Evolutionary conservation across 1,139 yeast genomes (phyloP).

Genomic region (Trichomonascaceae sp.): DNA sequence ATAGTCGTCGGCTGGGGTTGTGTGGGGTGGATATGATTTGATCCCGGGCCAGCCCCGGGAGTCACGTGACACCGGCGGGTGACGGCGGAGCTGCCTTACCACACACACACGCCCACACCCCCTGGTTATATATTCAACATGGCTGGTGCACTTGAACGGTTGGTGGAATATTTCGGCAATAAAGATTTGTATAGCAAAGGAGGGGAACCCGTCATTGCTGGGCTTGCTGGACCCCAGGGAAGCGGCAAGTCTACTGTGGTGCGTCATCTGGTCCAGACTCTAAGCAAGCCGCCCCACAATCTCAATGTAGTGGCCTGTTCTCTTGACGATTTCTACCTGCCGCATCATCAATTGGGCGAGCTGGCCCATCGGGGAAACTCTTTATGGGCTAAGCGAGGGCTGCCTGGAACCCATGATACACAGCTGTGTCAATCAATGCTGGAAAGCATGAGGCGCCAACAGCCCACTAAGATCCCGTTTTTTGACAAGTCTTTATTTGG

Average conservation of each 20-base stretch:
- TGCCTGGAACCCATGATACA: conserved; percentile 91
- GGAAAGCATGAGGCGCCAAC: conserved; percentile 14
- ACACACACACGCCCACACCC: too few species aligned
- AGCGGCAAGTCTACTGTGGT: conserved; percentile 76
- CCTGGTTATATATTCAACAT: too few species aligned
- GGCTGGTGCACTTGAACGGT: too few species aligned
- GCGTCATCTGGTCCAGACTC: conserved; percentile 28
- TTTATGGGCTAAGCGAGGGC: conserved; percentile 65
- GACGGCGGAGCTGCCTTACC: too few species aligned
- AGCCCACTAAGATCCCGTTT: conserved; percentile 38
- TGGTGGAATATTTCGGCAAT: too few species aligned
- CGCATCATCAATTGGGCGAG: conserved; percentile 42
- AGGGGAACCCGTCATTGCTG: too few species aligned
- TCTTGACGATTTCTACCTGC: conserved; percentile 76
- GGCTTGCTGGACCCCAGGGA: conserved; percentile 85
- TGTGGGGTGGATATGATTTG: neutral
- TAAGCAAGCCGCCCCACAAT: conserved; percentile 35
- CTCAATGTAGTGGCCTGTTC: conserved; percentile 46
- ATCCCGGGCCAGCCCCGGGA: too few species aligned
- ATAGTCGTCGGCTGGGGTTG: too few species aligned
- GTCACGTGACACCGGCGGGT: too few species aligned
- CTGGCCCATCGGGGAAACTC: conserved; percentile 39
- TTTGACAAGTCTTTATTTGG: conserved; percentile 65
- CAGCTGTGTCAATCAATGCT: conserved; percentile 26
- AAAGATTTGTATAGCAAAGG: too few species aligned